Conservation (phyloP, 2,329 filamentous ascomycete species). For the Botrytis hyacinthi region DNA sequence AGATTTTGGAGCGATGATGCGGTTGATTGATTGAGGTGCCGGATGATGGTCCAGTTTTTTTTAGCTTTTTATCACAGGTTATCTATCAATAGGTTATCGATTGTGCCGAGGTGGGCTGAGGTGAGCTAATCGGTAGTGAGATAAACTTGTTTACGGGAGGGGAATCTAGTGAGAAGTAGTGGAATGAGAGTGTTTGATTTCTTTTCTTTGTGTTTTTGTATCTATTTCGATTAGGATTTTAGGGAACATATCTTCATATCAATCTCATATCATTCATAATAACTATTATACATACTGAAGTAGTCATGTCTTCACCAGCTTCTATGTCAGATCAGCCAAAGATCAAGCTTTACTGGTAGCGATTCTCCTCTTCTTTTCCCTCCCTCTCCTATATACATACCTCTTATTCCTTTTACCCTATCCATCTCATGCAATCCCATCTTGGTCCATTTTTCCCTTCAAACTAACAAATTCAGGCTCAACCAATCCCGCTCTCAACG, state of each 20-base stretch:
- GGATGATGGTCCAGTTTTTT: neutral
- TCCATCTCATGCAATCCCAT: neutral
- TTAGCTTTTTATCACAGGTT: neutral
- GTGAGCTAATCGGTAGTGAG: neutral
- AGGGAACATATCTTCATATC: neutral
- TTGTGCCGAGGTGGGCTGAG: neutral
- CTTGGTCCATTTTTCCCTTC: neutral
- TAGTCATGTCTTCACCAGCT: conserved; percentile 12
- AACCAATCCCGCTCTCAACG: conserved; percentile 52
- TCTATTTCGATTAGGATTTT: neutral
- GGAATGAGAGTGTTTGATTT: neutral
- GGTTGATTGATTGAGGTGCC: neutral
- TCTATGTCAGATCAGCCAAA: conserved; percentile 41
- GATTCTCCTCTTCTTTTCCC: neutral
- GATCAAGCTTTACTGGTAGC: conserved; percentile 56
- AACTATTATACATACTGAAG: neutral
- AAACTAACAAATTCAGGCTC: conserved; percentile 32
- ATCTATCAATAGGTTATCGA: neutral
- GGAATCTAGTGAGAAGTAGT: neutral
- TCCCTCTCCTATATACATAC: neutral
- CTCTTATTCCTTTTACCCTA: conserved; percentile 45
- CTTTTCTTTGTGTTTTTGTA: neutral
- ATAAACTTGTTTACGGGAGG: neutral
- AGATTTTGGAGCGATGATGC: neutral
- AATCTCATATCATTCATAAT: neutral